A percentile compares a stretch with the other conserved stretches of the same genome.
Conservation (phyloP, 805 yeast genomes). For the Metschnikowia drakensbergensis region DNA sequence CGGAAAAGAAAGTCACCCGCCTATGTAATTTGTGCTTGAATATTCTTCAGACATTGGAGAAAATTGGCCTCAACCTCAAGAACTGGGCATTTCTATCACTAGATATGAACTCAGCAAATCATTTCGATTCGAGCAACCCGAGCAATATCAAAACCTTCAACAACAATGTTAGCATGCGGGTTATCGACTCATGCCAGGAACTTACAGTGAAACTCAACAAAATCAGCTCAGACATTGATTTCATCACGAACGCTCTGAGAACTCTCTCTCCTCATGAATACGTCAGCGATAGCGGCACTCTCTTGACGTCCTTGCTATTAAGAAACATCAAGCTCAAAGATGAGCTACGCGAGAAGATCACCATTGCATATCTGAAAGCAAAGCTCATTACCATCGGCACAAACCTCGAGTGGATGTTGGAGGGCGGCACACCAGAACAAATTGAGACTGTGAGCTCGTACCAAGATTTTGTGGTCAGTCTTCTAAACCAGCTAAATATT, state of each 20-base stretch:
- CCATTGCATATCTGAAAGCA: slow-evolving; percentile 61
- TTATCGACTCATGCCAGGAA: slow-evolving; percentile 48
- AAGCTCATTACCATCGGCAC: slow-evolving; percentile 61
- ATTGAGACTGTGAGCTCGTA: slow-evolving; percentile 40
- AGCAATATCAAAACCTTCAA: slow-evolving; percentile 39
- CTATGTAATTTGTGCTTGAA: slow-evolving; percentile 47
- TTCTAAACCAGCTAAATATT: slow-evolving; percentile 54
- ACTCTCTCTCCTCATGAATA: slow-evolving; percentile 43
- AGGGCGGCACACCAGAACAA: slow-evolving; percentile 33
- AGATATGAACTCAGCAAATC: slow-evolving; percentile 44
- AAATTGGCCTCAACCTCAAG: slow-evolving; percentile 42
- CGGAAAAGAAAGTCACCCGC: slow-evolving; percentile 43
- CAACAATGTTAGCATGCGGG: slow-evolving; percentile 51
- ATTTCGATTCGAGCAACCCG: slow-evolving; percentile 24
- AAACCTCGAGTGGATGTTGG: slow-evolving; percentile 50
- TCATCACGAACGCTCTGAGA: slow-evolving; percentile 41
- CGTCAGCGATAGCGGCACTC: slow-evolving; percentile 52
- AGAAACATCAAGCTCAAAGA: slow-evolving; percentile 49
- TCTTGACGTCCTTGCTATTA: slow-evolving; percentile 42
- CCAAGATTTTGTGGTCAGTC: slow-evolving; percentile 54
- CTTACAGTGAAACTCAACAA: slow-evolving; percentile 39
- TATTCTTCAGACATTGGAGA: slow-evolving; percentile 48
- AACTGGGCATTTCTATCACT: slow-evolving; percentile 56
- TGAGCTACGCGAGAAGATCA: slow-evolving; percentile 48
- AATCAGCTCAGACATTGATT: slow-evolving; percentile 45